Evolutionary conservation across 495 filamentous ascomycete genomes (phyloP).

Genomic region (Aspergillus incahuasiensis): DNA sequence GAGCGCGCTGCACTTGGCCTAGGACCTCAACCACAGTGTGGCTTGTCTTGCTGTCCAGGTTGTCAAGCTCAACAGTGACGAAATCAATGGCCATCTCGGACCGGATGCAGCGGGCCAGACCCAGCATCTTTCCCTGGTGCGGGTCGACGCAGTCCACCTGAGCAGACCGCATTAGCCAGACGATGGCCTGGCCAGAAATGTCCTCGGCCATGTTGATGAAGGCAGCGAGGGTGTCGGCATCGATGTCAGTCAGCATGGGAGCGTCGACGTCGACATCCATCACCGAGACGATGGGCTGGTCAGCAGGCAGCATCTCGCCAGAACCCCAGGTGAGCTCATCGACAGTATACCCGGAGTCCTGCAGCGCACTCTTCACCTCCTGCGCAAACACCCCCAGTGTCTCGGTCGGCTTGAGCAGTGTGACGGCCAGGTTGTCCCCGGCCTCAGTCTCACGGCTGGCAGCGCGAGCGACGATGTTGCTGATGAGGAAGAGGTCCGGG

Average conservation of each 20-base stretch:
- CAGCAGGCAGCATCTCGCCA: not conserved
- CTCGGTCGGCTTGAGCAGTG: too few species aligned
- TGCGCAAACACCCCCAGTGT: too few species aligned
- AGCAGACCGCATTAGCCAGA: not conserved
- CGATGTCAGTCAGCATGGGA: too few species aligned
- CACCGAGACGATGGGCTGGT: not conserved
- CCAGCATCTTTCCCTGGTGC: not conserved
- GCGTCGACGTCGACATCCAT: not conserved
- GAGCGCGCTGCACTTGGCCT: too few species aligned
- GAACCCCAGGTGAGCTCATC: not conserved
- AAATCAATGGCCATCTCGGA: conserved; percentile 3
- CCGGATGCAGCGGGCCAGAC: not conserved
- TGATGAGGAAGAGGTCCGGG: conserved; percentile 18
- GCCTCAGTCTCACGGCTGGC: not conserved
- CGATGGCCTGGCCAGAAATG: not conserved
- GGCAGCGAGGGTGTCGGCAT: not conserved
- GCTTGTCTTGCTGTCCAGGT: too few species aligned
- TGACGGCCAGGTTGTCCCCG: not conserved
- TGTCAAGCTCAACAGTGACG: not conserved
- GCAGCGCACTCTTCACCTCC: not conserved
- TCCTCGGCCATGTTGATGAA: not conserved
- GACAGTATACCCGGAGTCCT: not conserved
- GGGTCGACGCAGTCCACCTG: conserved; percentile 2
- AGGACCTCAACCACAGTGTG: too few species aligned
- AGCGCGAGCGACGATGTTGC: not conserved